Evolutionary conservation across 1,284 basidiomycete genomes (phyloP).

Genomic region (Sporisorium reilianum): DNA sequence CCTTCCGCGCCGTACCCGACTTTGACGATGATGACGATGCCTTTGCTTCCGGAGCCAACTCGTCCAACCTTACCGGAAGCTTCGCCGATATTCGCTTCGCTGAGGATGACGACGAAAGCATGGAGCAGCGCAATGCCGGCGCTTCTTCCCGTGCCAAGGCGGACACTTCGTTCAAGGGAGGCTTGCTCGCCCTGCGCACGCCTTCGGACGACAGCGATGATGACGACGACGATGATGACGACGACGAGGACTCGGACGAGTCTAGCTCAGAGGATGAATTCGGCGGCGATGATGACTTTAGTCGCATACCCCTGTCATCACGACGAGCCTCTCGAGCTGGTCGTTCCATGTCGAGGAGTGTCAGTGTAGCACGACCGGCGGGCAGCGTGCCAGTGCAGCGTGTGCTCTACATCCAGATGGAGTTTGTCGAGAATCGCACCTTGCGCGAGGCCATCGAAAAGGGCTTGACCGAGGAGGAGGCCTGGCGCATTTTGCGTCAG

Average conservation of each 20-base stretch:
- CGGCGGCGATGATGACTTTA: constrained; percentile 42
- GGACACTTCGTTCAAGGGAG: constrained; percentile 21
- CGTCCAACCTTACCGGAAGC: constrained; percentile 71
- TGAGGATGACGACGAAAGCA: constrained; percentile 68
- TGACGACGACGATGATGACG: constrained; percentile 14
- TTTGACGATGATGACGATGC: constrained; percentile 65
- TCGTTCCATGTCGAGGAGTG: constrained; percentile 32
- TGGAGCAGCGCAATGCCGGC: constrained; percentile 14
- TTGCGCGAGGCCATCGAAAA: constrained; percentile 66
- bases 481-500: constrained; percentile 91
- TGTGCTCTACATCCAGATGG: constrained; percentile 91
- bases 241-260: constrained; percentile 26
- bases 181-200: constrained; percentile 30
- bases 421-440: constrained; percentile 67
- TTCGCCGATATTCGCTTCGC: constrained; percentile 75
- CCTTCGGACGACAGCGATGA: constrained; percentile 39
- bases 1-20: constrained; percentile 44
- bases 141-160: constrained; percentile 15
- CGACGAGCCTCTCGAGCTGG: constrained; percentile 39
- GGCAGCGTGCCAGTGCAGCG: constrained; percentile 71
- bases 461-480: constrained; percentile 74
- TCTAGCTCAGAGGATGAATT: constrained; percentile 38
- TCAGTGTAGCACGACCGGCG: constrained; percentile 17
- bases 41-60: constrained; percentile 67
- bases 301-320: constrained; percentile 42